Base-by-base conservation (phyloP, 371 early-diverging fungal species). In the Actinomortierella wolfii region DNA sequence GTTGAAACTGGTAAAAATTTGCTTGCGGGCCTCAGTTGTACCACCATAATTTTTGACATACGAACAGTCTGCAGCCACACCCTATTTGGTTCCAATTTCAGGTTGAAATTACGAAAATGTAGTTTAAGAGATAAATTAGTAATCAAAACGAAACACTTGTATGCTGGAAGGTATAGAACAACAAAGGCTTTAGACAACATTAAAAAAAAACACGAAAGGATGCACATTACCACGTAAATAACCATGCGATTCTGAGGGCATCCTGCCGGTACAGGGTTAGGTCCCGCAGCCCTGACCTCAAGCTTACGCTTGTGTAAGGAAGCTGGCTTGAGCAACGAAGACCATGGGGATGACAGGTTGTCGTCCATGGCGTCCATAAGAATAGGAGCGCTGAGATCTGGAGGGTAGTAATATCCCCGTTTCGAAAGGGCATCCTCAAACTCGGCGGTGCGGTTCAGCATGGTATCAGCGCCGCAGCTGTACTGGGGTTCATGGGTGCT, bases 1-100 rank as follows among this genome's bases (percentile, higher is more conserved):
- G 75, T 91, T 91, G 81, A 88, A 91, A 61, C 89, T 79, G 54
- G 81, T 86, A 49, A 92, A 81, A 43, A 93, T 92, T 61, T 91
- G 89, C 44, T 76, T 79, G 44, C 85, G 68, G 17, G 91, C 91
- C 20, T 65, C 74, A 20, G 83, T 84, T 14, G 78, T 75, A 7
- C 83, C 79, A 54, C 79, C 74, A 61, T 89, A 91, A 21, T 68
- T 56, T 25, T 75, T 76, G 5, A 86, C 83, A 66, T 92, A 93
- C 3, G 90, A 83, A 67, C 93, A 93, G 64, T 92, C 93, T 2
- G 93, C 92, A 1, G 89, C 92, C 46, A 82, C 86, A 44, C 83
- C 86, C 80, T 78, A 70, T 7, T 45, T 18, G 20, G 8, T 20
- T 54, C 28, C 68, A 24, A 21, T 11, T 34, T 45, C n/a, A 3